Evolutionary conservation across 208 protist species (phyloP).

Genomic region (Plasmodiophora brassicae): DNA sequence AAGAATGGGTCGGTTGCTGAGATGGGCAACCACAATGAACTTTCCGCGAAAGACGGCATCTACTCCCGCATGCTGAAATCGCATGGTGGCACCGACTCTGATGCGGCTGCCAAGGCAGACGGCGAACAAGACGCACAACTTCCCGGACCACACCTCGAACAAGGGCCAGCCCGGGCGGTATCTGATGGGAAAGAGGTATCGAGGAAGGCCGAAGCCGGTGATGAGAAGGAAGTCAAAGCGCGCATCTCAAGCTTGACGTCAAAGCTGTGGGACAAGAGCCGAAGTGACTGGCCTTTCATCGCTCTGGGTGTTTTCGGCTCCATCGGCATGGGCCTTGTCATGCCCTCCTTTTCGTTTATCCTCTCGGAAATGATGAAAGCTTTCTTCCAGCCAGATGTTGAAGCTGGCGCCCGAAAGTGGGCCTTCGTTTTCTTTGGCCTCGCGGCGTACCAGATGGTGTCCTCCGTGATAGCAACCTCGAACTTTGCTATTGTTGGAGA

Average conservation of each 20-base stretch:
- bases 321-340: background rate
- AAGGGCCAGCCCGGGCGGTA: background rate
- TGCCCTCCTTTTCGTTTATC: background rate
- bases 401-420: background rate
- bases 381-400: background rate
- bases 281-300: too few relatives aligned
- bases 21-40: constrained; percentile 48
- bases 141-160: background rate
- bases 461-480: background rate
- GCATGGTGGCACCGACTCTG: too few relatives aligned
- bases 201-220: too few relatives aligned
- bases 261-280: too few relatives aligned
- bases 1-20: constrained; percentile 50
- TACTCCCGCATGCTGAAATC: background rate
- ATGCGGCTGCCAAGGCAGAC: too few relatives aligned
- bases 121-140: background rate
- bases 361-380: background rate
- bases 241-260: too few relatives aligned
- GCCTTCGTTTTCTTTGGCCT: background rate
- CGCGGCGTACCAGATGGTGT: background rate
- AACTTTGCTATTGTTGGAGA: background rate
- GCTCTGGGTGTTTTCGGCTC: background rate
- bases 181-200: too few relatives aligned
- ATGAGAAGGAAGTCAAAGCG: too few relatives aligned
- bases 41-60: background rate